Conservation (phyloP, 208 protist genomes). For the Leishmania aethiopica region DNA sequence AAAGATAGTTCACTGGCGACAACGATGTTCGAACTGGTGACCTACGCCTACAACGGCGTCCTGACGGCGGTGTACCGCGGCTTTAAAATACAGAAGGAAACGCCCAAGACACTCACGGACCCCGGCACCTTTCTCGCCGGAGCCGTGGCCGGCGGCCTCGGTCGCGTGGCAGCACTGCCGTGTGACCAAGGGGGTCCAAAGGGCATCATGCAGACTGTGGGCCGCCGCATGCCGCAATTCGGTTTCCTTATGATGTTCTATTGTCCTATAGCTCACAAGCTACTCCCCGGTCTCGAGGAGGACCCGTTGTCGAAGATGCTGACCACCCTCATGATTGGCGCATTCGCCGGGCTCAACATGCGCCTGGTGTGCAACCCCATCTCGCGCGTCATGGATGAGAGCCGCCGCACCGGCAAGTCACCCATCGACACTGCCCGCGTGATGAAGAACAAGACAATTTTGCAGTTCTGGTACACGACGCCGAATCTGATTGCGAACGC, state of each 20-base stretch:
- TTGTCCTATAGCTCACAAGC: constrained; percentile 59
- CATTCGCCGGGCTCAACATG: constrained; percentile 83
- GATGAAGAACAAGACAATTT: constrained; percentile 81
- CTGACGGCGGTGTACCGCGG: constrained; percentile 42
- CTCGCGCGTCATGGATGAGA: constrained; percentile 84
- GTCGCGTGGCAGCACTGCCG: constrained; percentile 54
- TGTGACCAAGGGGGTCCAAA: constrained; percentile 84
- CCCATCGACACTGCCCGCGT: constrained; percentile 51
- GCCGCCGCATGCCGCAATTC: constrained; percentile 78
- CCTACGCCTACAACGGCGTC: constrained; percentile 41
- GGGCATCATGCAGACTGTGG: constrained; percentile 63
- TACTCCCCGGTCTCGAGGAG: constrained; percentile 66
- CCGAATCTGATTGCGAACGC: constrained; percentile 87
- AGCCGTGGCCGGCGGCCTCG: constrained; percentile 67
- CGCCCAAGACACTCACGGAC: constrained; percentile 59
- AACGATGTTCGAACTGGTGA: constrained; percentile 58
- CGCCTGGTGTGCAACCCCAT: constrained; percentile 86
- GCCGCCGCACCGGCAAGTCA: constrained; percentile 66
- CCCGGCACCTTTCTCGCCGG: constrained; percentile 84
- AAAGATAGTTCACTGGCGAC: neutral
- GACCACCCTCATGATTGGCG: constrained; percentile 82
- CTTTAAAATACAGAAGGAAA: constrained; percentile 70
- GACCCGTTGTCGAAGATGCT: constrained; percentile 76
- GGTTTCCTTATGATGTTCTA: constrained; percentile 91
- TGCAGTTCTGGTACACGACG: constrained; percentile 89